Percentiles rank a stretch among this genome's conserved stretches.
These are phyloP conservation scores for Plantago ovata DNA, from an alignment of 257 asterid species.

Conservation along the genomic window DNA sequence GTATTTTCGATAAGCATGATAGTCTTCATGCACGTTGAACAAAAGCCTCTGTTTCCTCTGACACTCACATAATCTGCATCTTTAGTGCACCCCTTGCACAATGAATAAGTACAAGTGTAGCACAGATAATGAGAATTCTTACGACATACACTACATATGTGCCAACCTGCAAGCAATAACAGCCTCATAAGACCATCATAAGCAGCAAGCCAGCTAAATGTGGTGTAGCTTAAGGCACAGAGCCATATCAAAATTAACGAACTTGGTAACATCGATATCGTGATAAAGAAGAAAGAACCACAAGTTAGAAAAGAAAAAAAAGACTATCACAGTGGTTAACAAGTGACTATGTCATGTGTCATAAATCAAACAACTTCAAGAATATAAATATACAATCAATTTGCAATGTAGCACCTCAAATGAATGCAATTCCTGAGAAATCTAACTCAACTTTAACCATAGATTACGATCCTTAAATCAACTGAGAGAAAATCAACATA, in stretches of 20 bases:
- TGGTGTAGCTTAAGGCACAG: neutral
- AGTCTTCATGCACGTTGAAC: constrained; percentile 84
- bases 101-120: constrained; percentile 90
- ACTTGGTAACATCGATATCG: too few relatives aligned
- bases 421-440: too few relatives aligned
- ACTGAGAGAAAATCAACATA: neutral
- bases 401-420: too few relatives aligned
- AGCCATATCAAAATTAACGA: too few relatives aligned
- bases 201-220: constrained; percentile 3
- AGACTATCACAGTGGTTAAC: too few relatives aligned
- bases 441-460: neutral
- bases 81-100: constrained; percentile 85
- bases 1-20: constrained; percentile 84
- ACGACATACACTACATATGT: constrained; percentile 86
- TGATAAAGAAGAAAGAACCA: too few relatives aligned
- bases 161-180: constrained; percentile 80
- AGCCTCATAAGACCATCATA: constrained; percentile 22
- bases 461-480: neutral
- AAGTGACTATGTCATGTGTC: too few relatives aligned
- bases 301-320: too few relatives aligned
- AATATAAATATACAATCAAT: too few relatives aligned
- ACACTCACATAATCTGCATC: constrained; percentile 63
- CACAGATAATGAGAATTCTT: constrained; percentile 73
- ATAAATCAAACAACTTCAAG: too few relatives aligned
- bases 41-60: constrained; percentile 85